Evolutionary conservation across 225 moss, liverwort and hornwort species (phyloP), one percentile per base, ranked within the genome.

Genomic region (Straminergon stramineum): DNA sequence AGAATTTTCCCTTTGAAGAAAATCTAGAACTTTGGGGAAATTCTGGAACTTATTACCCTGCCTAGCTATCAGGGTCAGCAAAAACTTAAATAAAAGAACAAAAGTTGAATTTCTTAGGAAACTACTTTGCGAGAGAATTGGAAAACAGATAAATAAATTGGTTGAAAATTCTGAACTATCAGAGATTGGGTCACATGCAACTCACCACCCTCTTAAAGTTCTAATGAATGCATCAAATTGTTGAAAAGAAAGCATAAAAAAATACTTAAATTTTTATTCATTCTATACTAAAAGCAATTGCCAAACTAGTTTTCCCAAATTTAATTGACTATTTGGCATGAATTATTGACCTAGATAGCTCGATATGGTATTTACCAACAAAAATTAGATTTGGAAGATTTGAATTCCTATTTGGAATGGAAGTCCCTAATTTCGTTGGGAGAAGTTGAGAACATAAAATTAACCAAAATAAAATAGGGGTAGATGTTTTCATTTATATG

Each of bases 301-400:
- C 0, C 0, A 0, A 22, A 22, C 0, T 11, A 52, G 1, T 76
- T 53, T 53, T 76, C 1, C 0, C 53, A 35, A 77, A 2, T 32
- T 51, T 11, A 13, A 7, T 51, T 12, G 32, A 19, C 0, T 53
- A 13, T 21, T 34, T 1, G 6, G 21, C 13, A 20, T 76, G 34
- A 53, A 76, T 32, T 13, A 12, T 2, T 21, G 8, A 34, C 9
- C 8, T 5, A 34, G 3, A 20, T 22, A 77, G 22, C 4, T 13
- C 0, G 1, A 2, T 75, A 27, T 32, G 14, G 7, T 52, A 52
- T 34, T 76, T 52, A 17, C 8, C 21, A 32, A 0, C 3, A 0
- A 53, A 9, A 4, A 53, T 51, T 20, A 53, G 53, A 53, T 53
- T 53, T 22, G 23, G 5, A 53, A 77, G 34, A 77, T 34, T 77